Base-by-base conservation (phyloP, 768 basidiomycete species). In the Neoboletus subvelutipes region DNA sequence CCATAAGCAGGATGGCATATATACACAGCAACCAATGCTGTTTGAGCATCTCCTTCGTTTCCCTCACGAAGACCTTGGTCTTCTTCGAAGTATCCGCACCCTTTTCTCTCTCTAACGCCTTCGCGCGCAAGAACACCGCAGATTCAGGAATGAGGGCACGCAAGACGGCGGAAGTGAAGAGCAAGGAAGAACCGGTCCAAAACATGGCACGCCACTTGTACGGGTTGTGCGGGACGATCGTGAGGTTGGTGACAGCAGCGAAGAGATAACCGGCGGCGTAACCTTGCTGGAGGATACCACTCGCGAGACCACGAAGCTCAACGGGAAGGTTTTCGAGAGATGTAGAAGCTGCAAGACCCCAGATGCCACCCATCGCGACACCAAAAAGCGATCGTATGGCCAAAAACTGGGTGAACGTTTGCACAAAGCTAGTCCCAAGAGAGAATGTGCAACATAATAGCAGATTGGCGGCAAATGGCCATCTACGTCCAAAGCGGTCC, bases 401-500 rank as follows among this genome's bases (percentile, higher is more conserved):
- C 39, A 98, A 80, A 77, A 98, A 98, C 56, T 87, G 78, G 0
- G 58, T 48, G 75, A 83, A 97, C 0, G 86, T 92, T 28, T 86
- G 78, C 34, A 85, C 84, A 71, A 95, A 97, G 20, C 90, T 87
- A 1, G 88, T 85, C 1, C 83, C 91, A 29, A 97, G 82, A 68
- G 94, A 85, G 51, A 96, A 83, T 6, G 81, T 67, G 17, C 82
- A 78, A 58, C 93, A 83, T 46, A 94, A 68, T 34, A 92, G 53
- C 20, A 95, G 76, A 67, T 94, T 94, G 65, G 64, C 59, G 20
- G 95, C 84, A 10, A 95, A 79, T 2, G 94, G 94, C 93, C 92
- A 98, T 78, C 94, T 95, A 45, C 94, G 82, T 1, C 95, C 95
- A 71, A 77, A 97, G 4, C 95, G 84, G 70, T 97, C 96, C 3